These are phyloP conservation scores for Hypsizygus marmoreus DNA, from an alignment of 768 basidiomycete genomes.

Conservation along the genomic window DNA sequence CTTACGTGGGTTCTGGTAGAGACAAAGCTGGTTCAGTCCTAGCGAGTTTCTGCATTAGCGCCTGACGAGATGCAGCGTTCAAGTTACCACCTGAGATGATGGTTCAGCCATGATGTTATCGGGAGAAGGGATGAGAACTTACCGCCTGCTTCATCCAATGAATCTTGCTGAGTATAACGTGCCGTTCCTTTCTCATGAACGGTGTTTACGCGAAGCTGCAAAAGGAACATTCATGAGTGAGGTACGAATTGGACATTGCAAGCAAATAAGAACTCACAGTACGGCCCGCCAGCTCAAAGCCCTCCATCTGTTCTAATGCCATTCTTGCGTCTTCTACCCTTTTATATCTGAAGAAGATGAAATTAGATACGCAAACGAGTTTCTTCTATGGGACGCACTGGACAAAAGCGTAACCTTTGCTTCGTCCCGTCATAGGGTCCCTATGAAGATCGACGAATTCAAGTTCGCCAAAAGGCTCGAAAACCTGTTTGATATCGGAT, in stretches of 20 bases:
- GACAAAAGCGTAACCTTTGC: slow-evolving; percentile 97
- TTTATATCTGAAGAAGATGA: slow-evolving; percentile 62
- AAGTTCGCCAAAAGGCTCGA: slow-evolving; percentile 97
- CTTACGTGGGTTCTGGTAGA: slow-evolving; percentile 65
- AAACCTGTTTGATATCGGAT: slow-evolving; percentile 98
- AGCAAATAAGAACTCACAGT: slow-evolving; percentile 53
- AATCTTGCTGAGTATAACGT: slow-evolving; percentile 75
- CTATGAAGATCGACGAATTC: slow-evolving; percentile 98
- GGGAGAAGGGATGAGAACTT: slow-evolving; percentile 6
- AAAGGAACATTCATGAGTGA: slow-evolving; percentile 12
- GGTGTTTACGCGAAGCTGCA: slow-evolving; percentile 84
- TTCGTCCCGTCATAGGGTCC: slow-evolving; percentile 91
- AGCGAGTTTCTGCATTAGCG: slow-evolving; percentile 99
- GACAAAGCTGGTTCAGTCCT: slow-evolving; percentile 75
- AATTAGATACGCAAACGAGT: neutral
- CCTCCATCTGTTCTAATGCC: slow-evolving; percentile 99
- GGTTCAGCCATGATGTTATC: slow-evolving; percentile 10
- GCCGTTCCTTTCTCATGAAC: slow-evolving; percentile 88
- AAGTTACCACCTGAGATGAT: slow-evolving; percentile 80
- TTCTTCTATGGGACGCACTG: slow-evolving; percentile 60
- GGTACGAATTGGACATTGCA: neutral
- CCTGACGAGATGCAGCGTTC: slow-evolving; percentile 97
- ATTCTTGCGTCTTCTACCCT: slow-evolving; percentile 92
- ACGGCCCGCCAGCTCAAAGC: slow-evolving; percentile 95
- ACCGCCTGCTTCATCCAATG: slow-evolving; percentile 91